Conservation (phyloP, 305 asterid species). For the Striga hermonthica region DNA sequence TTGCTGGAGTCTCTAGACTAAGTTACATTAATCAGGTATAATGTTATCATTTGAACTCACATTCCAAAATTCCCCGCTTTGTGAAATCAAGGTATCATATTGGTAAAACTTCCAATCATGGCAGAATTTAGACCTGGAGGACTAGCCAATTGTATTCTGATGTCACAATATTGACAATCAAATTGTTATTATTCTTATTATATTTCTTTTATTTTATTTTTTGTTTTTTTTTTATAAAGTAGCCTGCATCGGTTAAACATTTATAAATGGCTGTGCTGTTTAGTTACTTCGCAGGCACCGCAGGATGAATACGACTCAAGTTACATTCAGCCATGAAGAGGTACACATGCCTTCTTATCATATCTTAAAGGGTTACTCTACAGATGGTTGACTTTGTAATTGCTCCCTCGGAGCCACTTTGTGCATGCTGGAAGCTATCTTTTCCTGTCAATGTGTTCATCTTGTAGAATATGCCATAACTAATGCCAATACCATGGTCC, state of each 20-base stretch:
- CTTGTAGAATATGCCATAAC: too few species aligned
- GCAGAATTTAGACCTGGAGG: not conserved
- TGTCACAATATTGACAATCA: constrained; percentile 23
- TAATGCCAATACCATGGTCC: too few species aligned
- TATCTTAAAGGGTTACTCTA: constrained; percentile 24
- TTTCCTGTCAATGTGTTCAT: too few species aligned
- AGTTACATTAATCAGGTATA: constrained; percentile 90
- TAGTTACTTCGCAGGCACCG: constrained; percentile 94
- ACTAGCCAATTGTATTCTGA: constrained; percentile 5
- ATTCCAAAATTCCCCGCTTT: constrained; percentile 8
- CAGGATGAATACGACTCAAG: constrained; percentile 67
- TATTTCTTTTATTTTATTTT: constrained; percentile 1
- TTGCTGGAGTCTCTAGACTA: constrained; percentile 89
- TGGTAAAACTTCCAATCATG: too few species aligned
- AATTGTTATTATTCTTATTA: not conserved
- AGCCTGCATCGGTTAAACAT: constrained; percentile 20
- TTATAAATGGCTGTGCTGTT: constrained; percentile 30
- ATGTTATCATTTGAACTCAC: constrained; percentile 23
- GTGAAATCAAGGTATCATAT: too few species aligned
- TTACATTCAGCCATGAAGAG: constrained; percentile 75
- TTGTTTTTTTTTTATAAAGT: constrained; percentile 10
- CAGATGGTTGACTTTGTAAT: constrained; percentile 24
- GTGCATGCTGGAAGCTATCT: not conserved
- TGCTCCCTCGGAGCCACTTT: constrained; percentile 20
- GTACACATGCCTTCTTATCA: constrained; percentile 36